Evolutionary conservation across 169 alveolate genomes (phyloP).

Genomic region (Eimeria brunetti): DNA sequence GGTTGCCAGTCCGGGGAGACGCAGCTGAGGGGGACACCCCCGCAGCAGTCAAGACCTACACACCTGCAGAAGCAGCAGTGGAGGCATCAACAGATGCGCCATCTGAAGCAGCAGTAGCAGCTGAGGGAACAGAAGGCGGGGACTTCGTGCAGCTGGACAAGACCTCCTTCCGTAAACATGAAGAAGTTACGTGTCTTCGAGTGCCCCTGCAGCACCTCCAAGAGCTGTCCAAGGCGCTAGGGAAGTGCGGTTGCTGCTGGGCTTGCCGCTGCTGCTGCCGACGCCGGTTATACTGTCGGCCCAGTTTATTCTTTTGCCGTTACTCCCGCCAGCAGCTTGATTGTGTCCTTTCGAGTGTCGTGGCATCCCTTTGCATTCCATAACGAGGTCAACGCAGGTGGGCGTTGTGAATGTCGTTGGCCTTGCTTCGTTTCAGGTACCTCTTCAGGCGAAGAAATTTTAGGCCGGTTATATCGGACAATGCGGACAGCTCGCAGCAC

Average conservation of each 20-base stretch:
- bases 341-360: background rate
- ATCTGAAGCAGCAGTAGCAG: background rate
- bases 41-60: background rate
- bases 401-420: background rate
- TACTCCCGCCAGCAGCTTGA: background rate
- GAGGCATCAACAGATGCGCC: constrained; percentile 2
- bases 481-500: background rate
- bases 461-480: constrained; percentile 31
- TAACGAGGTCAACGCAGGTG: background rate
- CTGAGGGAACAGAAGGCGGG: background rate
- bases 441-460: constrained; percentile 51
- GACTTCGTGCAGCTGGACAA: constrained; percentile 33
- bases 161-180: background rate
- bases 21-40: background rate
- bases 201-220: constrained; percentile 52
- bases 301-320: background rate
- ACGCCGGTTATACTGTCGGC: background rate
- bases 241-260: constrained; percentile 10
- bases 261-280: background rate
- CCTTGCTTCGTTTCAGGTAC: constrained; percentile 12
- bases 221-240: constrained; percentile 25
- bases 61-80: constrained; percentile 23
- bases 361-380: background rate
- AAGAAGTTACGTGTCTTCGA: constrained; percentile 46
- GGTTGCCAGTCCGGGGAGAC: background rate